Evolutionary conservation across 2,329 filamentous ascomycete genomes (phyloP), one percentile per base, ranked within the genome.

Genomic region (Penicillium capsulatum): DNA sequence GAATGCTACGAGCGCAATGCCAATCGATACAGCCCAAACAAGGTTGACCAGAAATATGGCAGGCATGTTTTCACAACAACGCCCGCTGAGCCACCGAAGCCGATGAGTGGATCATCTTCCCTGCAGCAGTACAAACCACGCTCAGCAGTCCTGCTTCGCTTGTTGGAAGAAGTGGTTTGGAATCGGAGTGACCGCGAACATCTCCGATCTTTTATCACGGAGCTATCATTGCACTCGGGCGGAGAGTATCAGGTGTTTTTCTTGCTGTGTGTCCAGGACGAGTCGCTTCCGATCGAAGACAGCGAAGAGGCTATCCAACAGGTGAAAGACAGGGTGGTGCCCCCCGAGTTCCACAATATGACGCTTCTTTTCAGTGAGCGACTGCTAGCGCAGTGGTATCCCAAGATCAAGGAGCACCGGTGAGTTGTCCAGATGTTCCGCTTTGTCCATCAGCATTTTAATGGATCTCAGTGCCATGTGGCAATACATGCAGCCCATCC

Each of bases 401-500:
- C 45, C 15, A 27, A 39, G 4, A 17, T 38, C 7, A 29, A 40
- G 3, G 42, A 47, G 10, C 30, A 39, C 19, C 39, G 35, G 35
- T 38, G 36, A 28, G 40, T 11, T 14, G 31, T 31, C 19, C 9
- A 5, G 9, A 1, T n/a, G n/a, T n/a, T n/a, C n/a, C n/a, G n/a
- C n/a, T n/a, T 30, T 27, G 34, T 30, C 43, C 9, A 4, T 4
- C 27, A 32, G n/a, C 14, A 27, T 16, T 15, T 11, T 31, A 9
- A 34, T 31, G 10, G 14, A 17, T 7, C 19, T 13, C 7, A 34
- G 36, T 9, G 31, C 40, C 2, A 31, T 39, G 13, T 32, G 17
- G n/a, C 40, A 43, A 19, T 82, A 86, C 54, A 86, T 82, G 71
- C 73, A 87, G 50, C 82, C 83, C 4, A 73, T 89, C 2, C 85